These are phyloP conservation scores for Boeremia lycopersici DNA, from an alignment of 2,329 filamentous ascomycete genomes.

Conservation along the genomic window DNA sequence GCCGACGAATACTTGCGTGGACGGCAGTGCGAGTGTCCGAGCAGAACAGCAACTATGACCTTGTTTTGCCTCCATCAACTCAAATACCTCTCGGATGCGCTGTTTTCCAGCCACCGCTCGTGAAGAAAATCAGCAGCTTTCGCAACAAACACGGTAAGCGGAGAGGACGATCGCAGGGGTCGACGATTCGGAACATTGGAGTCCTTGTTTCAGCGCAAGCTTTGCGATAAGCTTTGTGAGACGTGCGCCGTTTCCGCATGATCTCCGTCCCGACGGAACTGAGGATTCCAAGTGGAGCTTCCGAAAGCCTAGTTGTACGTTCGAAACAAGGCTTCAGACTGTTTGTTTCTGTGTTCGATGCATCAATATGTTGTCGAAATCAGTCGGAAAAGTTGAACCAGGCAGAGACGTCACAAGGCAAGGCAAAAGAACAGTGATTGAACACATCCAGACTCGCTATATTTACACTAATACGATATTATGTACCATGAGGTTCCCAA, in stretches of 20 bases:
- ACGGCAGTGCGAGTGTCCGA: no score
- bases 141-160: background rate
- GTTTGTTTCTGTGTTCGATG: background rate
- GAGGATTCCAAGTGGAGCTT: background rate
- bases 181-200: background rate
- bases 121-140: background rate
- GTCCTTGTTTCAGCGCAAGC: constrained; percentile 7
- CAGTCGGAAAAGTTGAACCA: background rate
- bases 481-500: constrained; percentile 12
- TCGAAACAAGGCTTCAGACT: background rate
- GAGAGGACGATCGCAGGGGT: background rate
- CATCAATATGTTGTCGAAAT: no score
- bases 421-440: background rate
- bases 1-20: no score
- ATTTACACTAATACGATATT: constrained; percentile 17
- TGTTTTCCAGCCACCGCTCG: no score
- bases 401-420: constrained; percentile 2
- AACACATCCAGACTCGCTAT: constrained; percentile 21
- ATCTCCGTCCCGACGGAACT: background rate
- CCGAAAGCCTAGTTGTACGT: constrained; percentile 3
- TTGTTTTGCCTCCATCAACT: no score
- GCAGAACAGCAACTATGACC: no score
- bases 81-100: no score
- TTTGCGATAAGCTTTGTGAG: constrained; percentile 12
- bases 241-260: constrained; percentile 14